Conservation (phyloP, 83 land plant species). For the Picea abies region DNA sequence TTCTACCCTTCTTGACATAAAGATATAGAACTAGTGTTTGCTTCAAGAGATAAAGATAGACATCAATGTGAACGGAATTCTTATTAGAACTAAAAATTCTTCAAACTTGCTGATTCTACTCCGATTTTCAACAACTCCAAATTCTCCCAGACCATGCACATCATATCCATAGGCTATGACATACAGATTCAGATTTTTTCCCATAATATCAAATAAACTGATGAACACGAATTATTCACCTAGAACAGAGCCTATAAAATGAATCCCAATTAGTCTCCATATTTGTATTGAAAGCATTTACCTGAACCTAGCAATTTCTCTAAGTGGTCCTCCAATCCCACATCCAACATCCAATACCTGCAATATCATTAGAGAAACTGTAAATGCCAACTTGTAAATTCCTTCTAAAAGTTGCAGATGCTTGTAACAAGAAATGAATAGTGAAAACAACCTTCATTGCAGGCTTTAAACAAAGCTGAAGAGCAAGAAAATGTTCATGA, state of each 20-base stretch:
- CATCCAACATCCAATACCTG: slow-evolving; percentile 99
- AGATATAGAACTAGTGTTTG: too few species aligned
- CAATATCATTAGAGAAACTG: slow-evolving; percentile 12
- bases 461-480: slow-evolving; percentile 80
- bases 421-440: not conserved
- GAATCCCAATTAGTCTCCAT: not conserved
- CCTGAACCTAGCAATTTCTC: slow-evolving; percentile 96
- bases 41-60: too few species aligned
- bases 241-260: not conserved
- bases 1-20: too few species aligned
- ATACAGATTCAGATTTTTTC: not conserved
- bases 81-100: not conserved
- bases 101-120: not conserved
- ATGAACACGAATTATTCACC: not conserved
- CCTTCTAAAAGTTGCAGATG: not conserved
- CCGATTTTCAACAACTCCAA: not conserved
- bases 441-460: slow-evolving; percentile 75
- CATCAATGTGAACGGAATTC: too few species aligned
- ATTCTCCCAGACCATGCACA: not conserved
- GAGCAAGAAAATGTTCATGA: slow-evolving; percentile 96
- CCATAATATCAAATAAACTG: not conserved
- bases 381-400: not conserved
- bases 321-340: slow-evolving; percentile 96
- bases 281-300: slow-evolving; percentile 20
- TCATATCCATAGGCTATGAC: not conserved